phyloP scores from a whole-genome alignment of 495 filamentous ascomycete genomes.

The Aspergillus carlsbadensis region DNA sequence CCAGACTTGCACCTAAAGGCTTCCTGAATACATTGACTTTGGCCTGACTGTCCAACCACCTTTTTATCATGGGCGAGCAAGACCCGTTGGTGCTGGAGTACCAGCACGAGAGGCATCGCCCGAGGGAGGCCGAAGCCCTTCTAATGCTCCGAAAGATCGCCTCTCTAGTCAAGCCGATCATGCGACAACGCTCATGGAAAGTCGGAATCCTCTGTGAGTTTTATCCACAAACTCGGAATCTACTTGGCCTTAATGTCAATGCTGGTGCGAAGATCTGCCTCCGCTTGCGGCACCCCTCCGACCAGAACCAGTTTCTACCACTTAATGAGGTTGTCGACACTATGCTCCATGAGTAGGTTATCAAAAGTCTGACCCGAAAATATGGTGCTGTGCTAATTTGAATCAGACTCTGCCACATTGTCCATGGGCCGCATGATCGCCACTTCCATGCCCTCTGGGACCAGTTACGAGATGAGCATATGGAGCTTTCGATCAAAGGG shows the following conservation, averaged over 20 bases:
- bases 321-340: constrained; percentile 81
- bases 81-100: constrained; percentile 74
- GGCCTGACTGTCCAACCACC: not conserved
- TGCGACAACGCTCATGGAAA: constrained; percentile 80
- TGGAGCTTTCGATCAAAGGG: constrained; percentile 70
- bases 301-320: constrained; percentile 76
- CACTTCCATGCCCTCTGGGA: constrained; percentile 86
- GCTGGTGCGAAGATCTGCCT: constrained; percentile 76
- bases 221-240: constrained; percentile 69
- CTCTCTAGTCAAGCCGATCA: constrained; percentile 91
- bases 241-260: constrained; percentile 82
- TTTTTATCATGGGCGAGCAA: constrained; percentile 56
- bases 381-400: constrained; percentile 1
- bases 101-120: constrained; percentile 72
- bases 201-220: constrained; percentile 84
- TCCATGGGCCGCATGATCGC: constrained; percentile 77
- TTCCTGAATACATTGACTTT: not conserved
- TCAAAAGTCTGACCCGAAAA: constrained; percentile 4
- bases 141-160: constrained; percentile 78
- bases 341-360: constrained; percentile 82
- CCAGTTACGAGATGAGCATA: constrained; percentile 81
- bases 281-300: constrained; percentile 73
- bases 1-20: not conserved
- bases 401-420: constrained; percentile 72
- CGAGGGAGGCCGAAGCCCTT: constrained; percentile 76